Evolutionary conservation across 139 green algal genomes (phyloP).

Genomic region (Desmodesmus armatus): DNA sequence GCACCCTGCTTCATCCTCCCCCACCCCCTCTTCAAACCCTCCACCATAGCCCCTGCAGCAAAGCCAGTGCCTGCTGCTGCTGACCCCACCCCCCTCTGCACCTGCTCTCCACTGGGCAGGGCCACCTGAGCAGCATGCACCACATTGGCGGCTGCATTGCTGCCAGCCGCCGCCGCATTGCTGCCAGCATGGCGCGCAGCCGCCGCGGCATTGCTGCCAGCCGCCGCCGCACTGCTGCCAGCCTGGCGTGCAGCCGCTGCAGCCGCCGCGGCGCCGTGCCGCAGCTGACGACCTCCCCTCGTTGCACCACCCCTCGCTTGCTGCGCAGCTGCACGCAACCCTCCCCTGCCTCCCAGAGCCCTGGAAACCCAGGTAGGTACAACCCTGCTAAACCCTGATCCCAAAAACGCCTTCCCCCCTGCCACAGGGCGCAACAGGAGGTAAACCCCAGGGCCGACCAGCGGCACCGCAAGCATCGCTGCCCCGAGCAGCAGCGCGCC

Average conservation of each 20-base stretch:
- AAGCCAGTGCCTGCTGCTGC: too few relatives aligned
- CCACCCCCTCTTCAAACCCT: background rate
- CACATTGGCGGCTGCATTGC: background rate
- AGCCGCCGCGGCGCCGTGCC: background rate
- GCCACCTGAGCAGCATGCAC: background rate
- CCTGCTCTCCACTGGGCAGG: background rate
- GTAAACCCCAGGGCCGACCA: conserved; percentile 9
- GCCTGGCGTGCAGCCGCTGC: background rate
- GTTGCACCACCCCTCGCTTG: background rate
- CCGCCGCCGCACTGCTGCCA: too few relatives aligned
- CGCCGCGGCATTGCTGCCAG: too few relatives aligned
- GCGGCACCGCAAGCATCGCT: background rate
- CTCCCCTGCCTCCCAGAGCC: too few relatives aligned
- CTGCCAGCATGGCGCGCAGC: too few relatives aligned
- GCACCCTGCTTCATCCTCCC: background rate
- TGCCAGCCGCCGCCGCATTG: too few relatives aligned
- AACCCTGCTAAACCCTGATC: too few relatives aligned
- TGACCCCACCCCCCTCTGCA: background rate
- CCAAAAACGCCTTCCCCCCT: too few relatives aligned
- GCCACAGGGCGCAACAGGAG: conserved; percentile 4
- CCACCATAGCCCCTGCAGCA: background rate
- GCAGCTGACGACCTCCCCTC: background rate
- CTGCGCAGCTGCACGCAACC: too few relatives aligned
- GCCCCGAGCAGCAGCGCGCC: background rate
- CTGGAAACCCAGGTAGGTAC: too few relatives aligned